phyloP scores from a whole-genome alignment of 108 stramenopile genomes.

The Nitzschia sp. region DNA sequence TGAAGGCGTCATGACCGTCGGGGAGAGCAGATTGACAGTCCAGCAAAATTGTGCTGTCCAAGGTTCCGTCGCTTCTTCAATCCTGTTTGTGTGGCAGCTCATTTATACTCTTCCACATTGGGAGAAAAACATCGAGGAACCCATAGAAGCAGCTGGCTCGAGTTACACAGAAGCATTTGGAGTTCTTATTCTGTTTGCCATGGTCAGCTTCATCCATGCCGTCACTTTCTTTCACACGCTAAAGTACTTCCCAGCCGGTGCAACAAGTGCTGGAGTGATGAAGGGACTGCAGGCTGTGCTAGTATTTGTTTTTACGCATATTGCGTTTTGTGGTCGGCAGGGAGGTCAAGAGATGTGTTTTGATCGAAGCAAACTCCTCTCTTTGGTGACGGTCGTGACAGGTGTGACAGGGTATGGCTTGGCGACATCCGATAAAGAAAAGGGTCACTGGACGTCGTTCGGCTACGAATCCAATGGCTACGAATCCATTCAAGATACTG shows the following conservation, averaged over 20 bases:
- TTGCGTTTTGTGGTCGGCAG: slow-evolving; percentile 55
- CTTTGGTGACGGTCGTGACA: slow-evolving; percentile 55
- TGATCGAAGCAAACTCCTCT: slow-evolving; percentile 44
- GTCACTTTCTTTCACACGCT: slow-evolving; percentile 61
- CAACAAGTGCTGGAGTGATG: slow-evolving; percentile 73
- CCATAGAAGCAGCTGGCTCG: slow-evolving; percentile 62
- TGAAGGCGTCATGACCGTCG: slow-evolving; percentile 56
- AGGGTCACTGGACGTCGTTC: no score
- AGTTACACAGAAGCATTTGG: slow-evolving; percentile 22
- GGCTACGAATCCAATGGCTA: background rate
- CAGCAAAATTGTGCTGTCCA: slow-evolving; percentile 74
- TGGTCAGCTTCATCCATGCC: slow-evolving; percentile 62
- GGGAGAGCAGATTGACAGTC: slow-evolving; percentile 40
- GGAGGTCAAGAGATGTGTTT: slow-evolving; percentile 81
- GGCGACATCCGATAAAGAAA: slow-evolving; percentile 16
- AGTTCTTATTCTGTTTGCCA: slow-evolving; percentile 29
- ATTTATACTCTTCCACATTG: slow-evolving; percentile 61
- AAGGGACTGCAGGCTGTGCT: slow-evolving; percentile 83
- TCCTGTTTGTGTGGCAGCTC: slow-evolving; percentile 63
- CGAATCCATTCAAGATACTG: background rate
- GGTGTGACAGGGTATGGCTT: slow-evolving; percentile 41
- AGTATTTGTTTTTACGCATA: slow-evolving; percentile 57
- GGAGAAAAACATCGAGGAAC: slow-evolving; percentile 41
- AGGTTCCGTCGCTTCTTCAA: slow-evolving; percentile 40
- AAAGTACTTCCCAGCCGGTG: slow-evolving; percentile 63